Evolutionary conservation across 139 green algal genomes (phyloP).

Genomic region (Chlamydomonas sphaeroides): DNA sequence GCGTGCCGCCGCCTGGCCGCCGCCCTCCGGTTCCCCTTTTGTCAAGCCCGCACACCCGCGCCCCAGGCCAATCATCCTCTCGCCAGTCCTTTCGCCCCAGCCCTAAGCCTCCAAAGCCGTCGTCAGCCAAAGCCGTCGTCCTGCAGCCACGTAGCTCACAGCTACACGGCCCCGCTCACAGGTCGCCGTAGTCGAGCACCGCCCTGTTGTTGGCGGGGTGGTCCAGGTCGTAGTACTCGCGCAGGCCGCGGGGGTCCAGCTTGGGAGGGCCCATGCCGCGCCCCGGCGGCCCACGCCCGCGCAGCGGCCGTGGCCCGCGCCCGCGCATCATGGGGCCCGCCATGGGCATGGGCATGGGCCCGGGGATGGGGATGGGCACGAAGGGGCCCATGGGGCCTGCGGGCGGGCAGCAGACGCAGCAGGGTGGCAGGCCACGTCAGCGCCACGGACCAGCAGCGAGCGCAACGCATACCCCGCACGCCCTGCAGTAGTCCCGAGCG

Average conservation of each 20-base stretch:
- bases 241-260: constrained; percentile 43
- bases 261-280: constrained; percentile 43
- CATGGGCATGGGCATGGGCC: constrained; percentile 28
- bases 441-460: too few relatives aligned
- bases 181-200: constrained; percentile 89
- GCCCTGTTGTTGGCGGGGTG: constrained; percentile 84
- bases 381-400: constrained; percentile 66
- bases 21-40: too few relatives aligned
- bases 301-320: constrained; percentile 11
- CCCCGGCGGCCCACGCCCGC: constrained; percentile 1
- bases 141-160: too few relatives aligned
- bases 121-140: too few relatives aligned
- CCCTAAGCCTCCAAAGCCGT: too few relatives aligned
- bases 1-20: too few relatives aligned
- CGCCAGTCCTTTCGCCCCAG: too few relatives aligned
- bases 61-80: too few relatives aligned
- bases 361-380: constrained; percentile 46
- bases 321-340: constrained; percentile 41
- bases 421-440: too few relatives aligned
- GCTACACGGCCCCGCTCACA: constrained; percentile 64
- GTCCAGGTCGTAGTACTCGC: constrained; percentile 87
- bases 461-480: too few relatives aligned
- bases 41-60: too few relatives aligned
- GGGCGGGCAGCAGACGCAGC: constrained; percentile 2
- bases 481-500: too few relatives aligned